Conservation (phyloP, 768 basidiomycete genomes). For the Mycena haematopus region DNA sequence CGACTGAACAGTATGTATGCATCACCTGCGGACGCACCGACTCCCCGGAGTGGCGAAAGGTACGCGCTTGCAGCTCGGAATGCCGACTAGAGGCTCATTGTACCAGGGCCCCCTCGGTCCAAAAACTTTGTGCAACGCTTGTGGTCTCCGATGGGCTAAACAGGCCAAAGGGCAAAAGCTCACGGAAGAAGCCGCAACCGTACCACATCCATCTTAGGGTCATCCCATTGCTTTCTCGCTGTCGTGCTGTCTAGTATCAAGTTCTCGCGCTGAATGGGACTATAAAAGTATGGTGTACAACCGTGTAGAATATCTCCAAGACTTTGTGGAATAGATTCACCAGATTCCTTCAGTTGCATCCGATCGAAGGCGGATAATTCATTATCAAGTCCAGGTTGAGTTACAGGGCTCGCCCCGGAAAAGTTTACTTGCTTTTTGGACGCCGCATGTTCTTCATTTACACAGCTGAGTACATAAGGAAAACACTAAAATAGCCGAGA, state of each 20-base stretch:
- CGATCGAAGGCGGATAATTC: too few relatives aligned
- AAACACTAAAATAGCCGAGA: too few relatives aligned
- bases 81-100: constrained; percentile 15
- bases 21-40: constrained; percentile 93
- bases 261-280: not conserved
- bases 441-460: too few relatives aligned
- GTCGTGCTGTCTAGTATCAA: not conserved
- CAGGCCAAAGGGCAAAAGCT: constrained; percentile 39
- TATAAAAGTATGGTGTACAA: not conserved
- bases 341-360: too few relatives aligned
- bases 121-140: constrained; percentile 98
- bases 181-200: constrained; percentile 30
- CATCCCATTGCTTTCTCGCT: not conserved
- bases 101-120: constrained; percentile 88
- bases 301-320: not conserved
- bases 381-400: too few relatives aligned
- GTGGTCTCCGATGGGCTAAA: constrained; percentile 94
- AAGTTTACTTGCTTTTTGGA: too few relatives aligned
- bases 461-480: too few relatives aligned
- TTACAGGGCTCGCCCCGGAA: too few relatives aligned
- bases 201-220: not conserved
- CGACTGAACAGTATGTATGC: constrained; percentile 81
- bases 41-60: constrained; percentile 98
- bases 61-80: constrained; percentile 27
- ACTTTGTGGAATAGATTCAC: not conserved